Conservation (phyloP, 2,329 filamentous ascomycete species). For the Trichoderma breve region DNA sequence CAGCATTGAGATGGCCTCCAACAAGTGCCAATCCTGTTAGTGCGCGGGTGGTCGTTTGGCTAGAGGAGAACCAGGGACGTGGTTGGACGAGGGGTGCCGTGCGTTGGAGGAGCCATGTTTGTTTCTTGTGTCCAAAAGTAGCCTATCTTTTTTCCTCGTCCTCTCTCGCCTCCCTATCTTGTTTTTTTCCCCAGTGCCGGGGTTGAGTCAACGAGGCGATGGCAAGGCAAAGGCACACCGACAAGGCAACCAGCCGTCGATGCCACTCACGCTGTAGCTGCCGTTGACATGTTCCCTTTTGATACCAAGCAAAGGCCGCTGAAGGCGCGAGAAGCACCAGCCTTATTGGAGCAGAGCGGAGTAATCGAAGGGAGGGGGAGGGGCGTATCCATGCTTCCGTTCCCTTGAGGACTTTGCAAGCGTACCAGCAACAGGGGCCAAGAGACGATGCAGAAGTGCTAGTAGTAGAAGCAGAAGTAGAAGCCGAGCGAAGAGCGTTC, state of each 20-base stretch:
- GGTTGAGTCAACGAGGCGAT: not conserved
- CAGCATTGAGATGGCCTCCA: constrained; percentile 16
- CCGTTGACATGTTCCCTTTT: not conserved
- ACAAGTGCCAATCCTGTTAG: constrained; percentile 17
- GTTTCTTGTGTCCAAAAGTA: constrained; percentile 17
- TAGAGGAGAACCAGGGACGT: constrained; percentile 11
- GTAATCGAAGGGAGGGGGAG: not conserved
- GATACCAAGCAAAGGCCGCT: not conserved
- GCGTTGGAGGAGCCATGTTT: constrained; percentile 13
- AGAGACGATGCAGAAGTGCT: constrained; percentile 1
- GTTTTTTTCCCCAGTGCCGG: not conserved
- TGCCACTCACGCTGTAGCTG: not conserved
- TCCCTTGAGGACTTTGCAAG: not conserved
- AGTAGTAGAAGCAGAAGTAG: constrained; percentile 11
- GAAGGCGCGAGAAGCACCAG: constrained; percentile 10
- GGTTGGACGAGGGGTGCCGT: constrained; percentile 14
- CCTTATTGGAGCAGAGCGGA: constrained; percentile 18
- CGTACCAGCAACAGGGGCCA: not conserved
- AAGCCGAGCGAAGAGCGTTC: constrained; percentile 12
- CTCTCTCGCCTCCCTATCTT: not conserved
- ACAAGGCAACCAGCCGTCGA: not conserved
- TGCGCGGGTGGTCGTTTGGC: constrained; percentile 17
- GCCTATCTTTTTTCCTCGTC: not conserved
- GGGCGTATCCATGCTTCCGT: constrained; percentile 8
- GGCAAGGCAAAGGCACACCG: constrained; percentile 2